A percentile compares a stretch with the other conserved stretches of the same genome.
Evolutionary conservation across 2,329 filamentous ascomycete species (phyloP).

Genomic region (Xylariaceae sp.): DNA sequence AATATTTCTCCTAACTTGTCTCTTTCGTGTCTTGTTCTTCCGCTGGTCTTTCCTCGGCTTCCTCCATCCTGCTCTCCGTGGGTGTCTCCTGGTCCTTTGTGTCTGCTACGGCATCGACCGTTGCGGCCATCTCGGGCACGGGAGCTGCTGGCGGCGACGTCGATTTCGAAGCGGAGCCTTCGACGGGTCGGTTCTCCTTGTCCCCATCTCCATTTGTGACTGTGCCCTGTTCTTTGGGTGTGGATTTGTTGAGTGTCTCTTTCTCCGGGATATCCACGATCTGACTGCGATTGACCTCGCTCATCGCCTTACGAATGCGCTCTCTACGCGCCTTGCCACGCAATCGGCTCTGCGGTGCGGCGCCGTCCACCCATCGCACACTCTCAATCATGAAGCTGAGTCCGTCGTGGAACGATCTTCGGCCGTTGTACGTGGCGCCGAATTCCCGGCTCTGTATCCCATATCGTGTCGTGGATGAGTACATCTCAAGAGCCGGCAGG

Average conservation of each 20-base stretch:
- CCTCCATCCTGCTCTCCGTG: conserved; percentile 7
- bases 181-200: conserved; percentile 43
- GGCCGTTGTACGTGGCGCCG: conserved; percentile 49
- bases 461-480: conserved; percentile 69
- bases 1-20: not conserved
- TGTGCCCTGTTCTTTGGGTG: conserved; percentile 21
- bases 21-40: not conserved
- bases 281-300: conserved; percentile 43
- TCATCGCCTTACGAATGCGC: conserved; percentile 53
- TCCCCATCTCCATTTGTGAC: conserved; percentile 31
- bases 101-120: not conserved
- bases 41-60: conserved; percentile 3
- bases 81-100: conserved; percentile 4
- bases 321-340: conserved; percentile 54
- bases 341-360: conserved; percentile 52
- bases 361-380: conserved; percentile 81
- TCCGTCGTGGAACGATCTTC: conserved; percentile 64
- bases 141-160: not conserved
- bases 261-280: conserved; percentile 30
- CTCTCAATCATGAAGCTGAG: conserved; percentile 82
- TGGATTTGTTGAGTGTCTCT: conserved; percentile 26
- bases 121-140: not conserved
- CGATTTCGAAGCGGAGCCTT: not conserved
- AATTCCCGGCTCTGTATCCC: conserved; percentile 81
- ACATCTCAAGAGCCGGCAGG: conserved; percentile 73